These are phyloP conservation scores for Parathielavia appendiculata DNA, from an alignment of 495 filamentous ascomycete species.

Conservation along the genomic window DNA sequence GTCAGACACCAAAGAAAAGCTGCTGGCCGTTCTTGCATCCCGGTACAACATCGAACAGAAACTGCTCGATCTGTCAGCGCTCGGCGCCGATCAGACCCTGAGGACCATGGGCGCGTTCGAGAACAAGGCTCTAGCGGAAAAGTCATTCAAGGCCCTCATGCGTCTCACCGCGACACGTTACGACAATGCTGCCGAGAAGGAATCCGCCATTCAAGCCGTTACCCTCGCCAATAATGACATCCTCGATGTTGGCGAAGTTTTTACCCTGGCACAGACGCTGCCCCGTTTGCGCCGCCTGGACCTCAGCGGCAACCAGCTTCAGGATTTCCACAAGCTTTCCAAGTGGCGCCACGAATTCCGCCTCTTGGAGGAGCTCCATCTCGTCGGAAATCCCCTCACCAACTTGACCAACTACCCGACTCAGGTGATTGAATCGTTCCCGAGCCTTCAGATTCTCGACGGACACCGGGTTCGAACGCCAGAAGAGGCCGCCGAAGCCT, in stretches of 20 bases:
- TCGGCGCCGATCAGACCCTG: constrained; percentile 64
- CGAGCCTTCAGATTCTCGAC: constrained; percentile 67
- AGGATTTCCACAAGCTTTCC: constrained; percentile 60
- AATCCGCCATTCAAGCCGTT: constrained; percentile 68
- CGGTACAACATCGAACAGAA: constrained; percentile 67
- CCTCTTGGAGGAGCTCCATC: constrained; percentile 68
- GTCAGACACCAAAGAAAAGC: constrained; percentile 42
- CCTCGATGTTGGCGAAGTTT: constrained; percentile 61
- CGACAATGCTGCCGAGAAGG: constrained; percentile 57
- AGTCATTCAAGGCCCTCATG: constrained; percentile 88
- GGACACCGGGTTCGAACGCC: constrained; percentile 63
- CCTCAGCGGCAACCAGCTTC: constrained; percentile 72
- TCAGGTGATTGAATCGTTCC: constrained; percentile 78
- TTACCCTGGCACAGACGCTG: constrained; percentile 65
- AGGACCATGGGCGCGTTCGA: constrained; percentile 70
- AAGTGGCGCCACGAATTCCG: constrained; percentile 78
- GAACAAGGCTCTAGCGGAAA: constrained; percentile 62
- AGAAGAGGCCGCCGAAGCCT: constrained; percentile 55
- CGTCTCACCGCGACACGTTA: constrained; percentile 69
- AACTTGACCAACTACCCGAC: constrained; percentile 55
- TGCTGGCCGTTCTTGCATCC: constrained; percentile 55
- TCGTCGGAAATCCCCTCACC: constrained; percentile 71
- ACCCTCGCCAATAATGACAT: constrained; percentile 74
- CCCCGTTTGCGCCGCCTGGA: constrained; percentile 81
- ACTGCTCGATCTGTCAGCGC: constrained; percentile 71